Evolutionary conservation across 148 eudicot genomes (phyloP).

Genomic region (Rhododendron ferrugineum): DNA sequence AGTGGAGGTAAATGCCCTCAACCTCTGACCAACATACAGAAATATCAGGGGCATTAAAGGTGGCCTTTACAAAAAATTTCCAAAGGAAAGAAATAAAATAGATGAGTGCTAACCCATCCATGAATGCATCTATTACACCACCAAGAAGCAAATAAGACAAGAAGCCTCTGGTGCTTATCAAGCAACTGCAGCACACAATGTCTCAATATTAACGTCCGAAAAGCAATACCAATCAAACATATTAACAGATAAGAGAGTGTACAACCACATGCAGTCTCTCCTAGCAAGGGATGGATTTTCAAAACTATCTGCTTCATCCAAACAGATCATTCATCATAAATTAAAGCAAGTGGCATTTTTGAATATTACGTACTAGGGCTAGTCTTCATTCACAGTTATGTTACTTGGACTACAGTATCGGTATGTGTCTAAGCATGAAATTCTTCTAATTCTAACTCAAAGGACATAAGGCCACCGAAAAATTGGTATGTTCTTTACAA

Average conservation of each 20-base stretch:
- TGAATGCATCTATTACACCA: neutral
- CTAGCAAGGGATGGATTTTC: neutral
- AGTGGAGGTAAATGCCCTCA: neutral
- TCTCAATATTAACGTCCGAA: neutral
- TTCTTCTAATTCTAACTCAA: neutral
- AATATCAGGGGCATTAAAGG: neutral
- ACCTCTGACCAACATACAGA: neutral
- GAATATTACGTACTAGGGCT: neutral
- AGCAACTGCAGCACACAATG: neutral
- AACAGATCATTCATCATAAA: neutral
- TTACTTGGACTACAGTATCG: neutral
- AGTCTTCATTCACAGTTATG: neutral
- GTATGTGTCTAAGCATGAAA: neutral
- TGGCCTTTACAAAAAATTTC: neutral
- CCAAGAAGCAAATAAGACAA: neutral
- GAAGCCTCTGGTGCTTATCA: neutral
- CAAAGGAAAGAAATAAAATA: neutral
- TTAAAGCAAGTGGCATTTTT: neutral
- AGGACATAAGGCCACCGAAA: neutral
- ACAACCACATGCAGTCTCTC: neutral
- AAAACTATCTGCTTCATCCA: neutral
- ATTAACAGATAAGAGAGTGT: neutral
- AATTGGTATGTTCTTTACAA: neutral
- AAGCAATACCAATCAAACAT: neutral
- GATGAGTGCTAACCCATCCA: neutral